Base-by-base conservation (phyloP, 176 grass and related monocot species). In the Paspalum notatum region DNA sequence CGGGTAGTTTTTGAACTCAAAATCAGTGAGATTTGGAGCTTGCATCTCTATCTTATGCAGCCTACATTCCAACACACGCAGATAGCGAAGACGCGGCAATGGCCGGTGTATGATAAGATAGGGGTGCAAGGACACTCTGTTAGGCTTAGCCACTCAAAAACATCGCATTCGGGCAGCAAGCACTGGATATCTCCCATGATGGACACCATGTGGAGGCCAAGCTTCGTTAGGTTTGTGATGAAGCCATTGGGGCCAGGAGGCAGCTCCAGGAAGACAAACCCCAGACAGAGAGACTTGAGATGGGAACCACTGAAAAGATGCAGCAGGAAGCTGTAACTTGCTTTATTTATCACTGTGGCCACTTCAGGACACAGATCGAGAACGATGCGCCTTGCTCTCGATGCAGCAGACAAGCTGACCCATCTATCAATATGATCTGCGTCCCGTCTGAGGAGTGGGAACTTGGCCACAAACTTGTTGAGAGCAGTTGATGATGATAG, bases 181-280 rank as follows among this genome's bases (percentile, higher is more conserved):
- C 37, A 18, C 63, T 42, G 37, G 7, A 66, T 14, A n/a, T 66
- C 63, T 40, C 63, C 63, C 1, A 3, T n/a, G 38, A 66, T 66
- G 17, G 18, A 43, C 38, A 66, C 63, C 63, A 20, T 66, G 18
- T 66, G 63, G 1, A 66, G 63, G 8, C 17, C 17, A 42, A 66
- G 37, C 16, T 66, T 66, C 63, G 42, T 66, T 7, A 66, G 63
- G 63, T 66, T 42, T 66, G 38, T 43, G 39, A 66, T n/a, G 39
- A 43, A 42, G 16, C 16, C 63, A 66, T 16, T n/a, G 17, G 16
- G 18, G 15, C 8, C 18, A 42, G 63, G 39, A 11, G 38, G 39
- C 63, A 66, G 17, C 7, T 17, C 43, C 39, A 66, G 3, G 16
- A 8, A 41, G 37, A 66, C 18, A 14, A 40, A 66, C 3, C 38